These are phyloP conservation scores for Kodamaea jinghongensis DNA, from an alignment of 805 yeast species.

Conservation along the genomic window DNA sequence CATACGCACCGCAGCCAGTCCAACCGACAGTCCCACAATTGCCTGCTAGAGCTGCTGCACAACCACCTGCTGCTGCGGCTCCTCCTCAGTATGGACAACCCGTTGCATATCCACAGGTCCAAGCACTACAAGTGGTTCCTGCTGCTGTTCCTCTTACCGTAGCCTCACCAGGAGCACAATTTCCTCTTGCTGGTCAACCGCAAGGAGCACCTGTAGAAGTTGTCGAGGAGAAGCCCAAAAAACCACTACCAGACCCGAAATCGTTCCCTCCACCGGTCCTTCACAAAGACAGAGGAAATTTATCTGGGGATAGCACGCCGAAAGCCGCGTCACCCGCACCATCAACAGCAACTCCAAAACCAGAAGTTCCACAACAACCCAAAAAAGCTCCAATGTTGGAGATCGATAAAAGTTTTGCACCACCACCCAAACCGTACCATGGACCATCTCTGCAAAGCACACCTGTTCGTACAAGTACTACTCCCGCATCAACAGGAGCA, in stretches of 20 bases:
- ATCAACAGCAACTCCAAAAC: neutral
- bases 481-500: neutral
- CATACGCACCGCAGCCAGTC: neutral
- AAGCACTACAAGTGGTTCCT: no score
- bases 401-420: conserved; percentile 40
- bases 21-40: conserved; percentile 1
- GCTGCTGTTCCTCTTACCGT: no score
- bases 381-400: conserved; percentile 20
- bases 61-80: neutral
- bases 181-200: no score
- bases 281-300: conserved; percentile 25
- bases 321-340: neutral
- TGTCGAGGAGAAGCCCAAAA: conserved; percentile 13
- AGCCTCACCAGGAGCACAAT: no score
- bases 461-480: neutral
- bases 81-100: neutral
- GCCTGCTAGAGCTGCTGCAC: neutral
- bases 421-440: conserved; percentile 41
- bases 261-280: conserved; percentile 43
- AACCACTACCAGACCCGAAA: conserved; percentile 34
- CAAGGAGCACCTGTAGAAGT: no score
- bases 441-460: conserved; percentile 2
- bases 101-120: no score
- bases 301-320: neutral
- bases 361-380: conserved; percentile 4